Evolutionary conservation across 2,329 filamentous ascomycete genomes (phyloP), one percentile per base, ranked within the genome.

Genomic region (Aspergillus neoniger): DNA sequence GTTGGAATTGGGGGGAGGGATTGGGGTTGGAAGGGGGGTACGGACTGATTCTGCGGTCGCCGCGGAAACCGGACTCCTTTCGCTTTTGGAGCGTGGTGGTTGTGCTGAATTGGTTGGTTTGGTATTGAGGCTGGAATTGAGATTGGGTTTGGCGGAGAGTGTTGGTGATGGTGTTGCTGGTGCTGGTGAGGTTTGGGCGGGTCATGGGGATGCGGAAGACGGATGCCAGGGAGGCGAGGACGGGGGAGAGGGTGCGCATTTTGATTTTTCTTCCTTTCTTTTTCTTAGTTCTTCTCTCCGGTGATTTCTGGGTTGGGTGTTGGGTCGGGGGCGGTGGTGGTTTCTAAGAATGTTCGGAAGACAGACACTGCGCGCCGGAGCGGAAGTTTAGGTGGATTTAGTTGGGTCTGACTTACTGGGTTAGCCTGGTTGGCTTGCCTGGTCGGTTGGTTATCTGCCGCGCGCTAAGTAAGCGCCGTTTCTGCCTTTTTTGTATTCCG

Each of bases 1-100:
- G 51, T 57, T 17, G 58, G 41, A 7, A 15, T 54, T 49, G 63
- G 72, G 69, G 68, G 63, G 72, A 69, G 21, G 21, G 21, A 25
- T 41, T 50, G 57, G 19, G 14, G 21, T 52, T 12, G 30, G 14
- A 14, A 14, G 17, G 43, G 48, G 52, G 39, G 21, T 23, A 76
- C 79, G 51, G 73, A 82, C 80, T 81, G 54, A 82, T 76, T 70
- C 79, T 69, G 60, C 72, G 74, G 61, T 82, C 79, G 15, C 65
- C 65, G 15, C 67, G 67, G 0, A 67, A 63, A 2, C 65, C 69
- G 21, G 65, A 64, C 12, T 65, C 68, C 59, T 78, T 78, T 56
- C 79, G 77, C 60, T 79, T 78, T n/a, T 73, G 15, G 39, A 55
- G 25, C 10, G 53, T 28, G 53, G 17, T 4, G 74, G 60, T 28